Evolutionary conservation across 139 green algal genomes (phyloP).

Genomic region (Volvox reticuliferus): DNA sequence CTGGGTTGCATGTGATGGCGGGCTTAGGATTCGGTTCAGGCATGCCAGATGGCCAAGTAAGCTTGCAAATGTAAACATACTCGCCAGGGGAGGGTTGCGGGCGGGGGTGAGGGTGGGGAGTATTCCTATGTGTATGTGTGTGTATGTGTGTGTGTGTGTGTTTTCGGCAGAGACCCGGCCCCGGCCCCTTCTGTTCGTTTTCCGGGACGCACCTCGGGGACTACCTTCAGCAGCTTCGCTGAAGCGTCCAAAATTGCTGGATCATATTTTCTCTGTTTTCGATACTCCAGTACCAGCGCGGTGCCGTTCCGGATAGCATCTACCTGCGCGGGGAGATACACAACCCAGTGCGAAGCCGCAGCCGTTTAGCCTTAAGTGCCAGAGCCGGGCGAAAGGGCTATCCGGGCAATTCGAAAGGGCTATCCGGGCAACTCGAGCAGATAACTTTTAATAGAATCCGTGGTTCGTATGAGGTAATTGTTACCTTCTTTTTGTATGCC

Average conservation of each 20-base stretch:
- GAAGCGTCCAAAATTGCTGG: slow-evolving; percentile 57
- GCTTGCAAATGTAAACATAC: no score
- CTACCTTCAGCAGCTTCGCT: slow-evolving; percentile 67
- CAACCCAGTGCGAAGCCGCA: no score
- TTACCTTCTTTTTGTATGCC: slow-evolving; percentile 69
- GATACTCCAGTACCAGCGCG: slow-evolving; percentile 61
- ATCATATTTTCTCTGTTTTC: slow-evolving; percentile 58
- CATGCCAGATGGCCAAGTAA: not conserved
- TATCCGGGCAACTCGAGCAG: no score
- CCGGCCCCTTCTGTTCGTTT: no score
- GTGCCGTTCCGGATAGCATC: slow-evolving; percentile 70
- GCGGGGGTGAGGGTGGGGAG: not conserved
- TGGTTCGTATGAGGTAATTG: not conserved
- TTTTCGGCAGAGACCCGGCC: no score
- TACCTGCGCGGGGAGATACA: slow-evolving; percentile 44
- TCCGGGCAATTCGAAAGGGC: no score
- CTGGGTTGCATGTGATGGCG: not conserved
- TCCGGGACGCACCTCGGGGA: slow-evolving; percentile 68
- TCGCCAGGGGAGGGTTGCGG: no score
- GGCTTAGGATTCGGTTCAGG: not conserved
- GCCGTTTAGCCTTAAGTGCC: no score
- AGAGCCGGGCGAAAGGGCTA: no score
- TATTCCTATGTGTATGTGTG: not conserved
- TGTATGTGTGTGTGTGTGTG: no score
- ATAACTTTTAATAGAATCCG: not conserved